Conservation (phyloP, 2,329 filamentous ascomycete genomes). For the Thermothelomyces thermophilus region DNA sequence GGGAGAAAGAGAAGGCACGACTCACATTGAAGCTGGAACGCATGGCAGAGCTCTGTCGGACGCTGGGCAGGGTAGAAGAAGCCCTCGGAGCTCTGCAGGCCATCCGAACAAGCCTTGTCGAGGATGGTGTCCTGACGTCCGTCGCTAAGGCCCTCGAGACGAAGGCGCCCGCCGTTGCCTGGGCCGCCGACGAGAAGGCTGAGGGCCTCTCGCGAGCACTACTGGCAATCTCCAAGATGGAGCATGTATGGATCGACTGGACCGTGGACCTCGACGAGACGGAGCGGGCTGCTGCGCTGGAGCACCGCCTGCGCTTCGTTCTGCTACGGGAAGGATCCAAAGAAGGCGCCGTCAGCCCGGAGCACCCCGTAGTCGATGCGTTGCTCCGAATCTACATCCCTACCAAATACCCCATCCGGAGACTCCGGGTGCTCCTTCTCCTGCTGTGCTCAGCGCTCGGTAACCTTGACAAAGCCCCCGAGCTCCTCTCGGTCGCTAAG, state of each 20-base stretch:
- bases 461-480: conserved; percentile 33
- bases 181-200: conserved; percentile 45
- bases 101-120: conserved; percentile 56
- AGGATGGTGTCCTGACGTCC: conserved; percentile 48
- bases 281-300: conserved; percentile 52
- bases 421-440: conserved; percentile 45
- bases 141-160: conserved; percentile 46
- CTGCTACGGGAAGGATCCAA: conserved; percentile 32
- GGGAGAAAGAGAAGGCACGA: conserved; percentile 54
- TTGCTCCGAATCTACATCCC: conserved; percentile 45
- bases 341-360: conserved; percentile 33
- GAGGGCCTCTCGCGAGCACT: conserved; percentile 53
- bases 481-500: conserved; percentile 36
- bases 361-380: conserved; percentile 40
- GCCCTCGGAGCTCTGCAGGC: conserved; percentile 52
- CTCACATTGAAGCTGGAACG: conserved; percentile 59
- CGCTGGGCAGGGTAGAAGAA: conserved; percentile 47
- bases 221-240: conserved; percentile 53
- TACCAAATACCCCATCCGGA: conserved; percentile 46
- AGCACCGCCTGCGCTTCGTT: conserved; percentile 52
- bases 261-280: conserved; percentile 44
- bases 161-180: conserved; percentile 46
- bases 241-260: conserved; percentile 51
- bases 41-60: conserved; percentile 55
- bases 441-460: conserved; percentile 45